Evolutionary conservation across 257 asterid species (phyloP).

Genomic region (Salvia miltiorrhiza): DNA sequence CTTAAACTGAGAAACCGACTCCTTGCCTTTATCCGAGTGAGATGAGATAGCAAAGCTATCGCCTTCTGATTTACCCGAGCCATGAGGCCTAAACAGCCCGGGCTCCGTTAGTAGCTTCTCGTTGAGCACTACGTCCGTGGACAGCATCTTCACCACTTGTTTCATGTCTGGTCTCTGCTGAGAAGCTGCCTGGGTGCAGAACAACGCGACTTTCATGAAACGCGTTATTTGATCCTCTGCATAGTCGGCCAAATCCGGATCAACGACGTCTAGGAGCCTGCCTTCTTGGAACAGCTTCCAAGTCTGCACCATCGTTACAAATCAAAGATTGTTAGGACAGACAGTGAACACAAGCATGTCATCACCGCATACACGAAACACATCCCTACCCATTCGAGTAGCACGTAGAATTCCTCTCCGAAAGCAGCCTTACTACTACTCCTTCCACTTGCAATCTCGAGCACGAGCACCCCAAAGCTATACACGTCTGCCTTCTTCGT

Average conservation of each 20-base stretch:
- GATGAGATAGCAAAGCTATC: conserved; percentile 33
- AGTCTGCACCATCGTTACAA: conserved; percentile 41
- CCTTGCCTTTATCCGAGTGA: conserved; percentile 28
- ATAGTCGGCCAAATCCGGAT: conserved; percentile 52
- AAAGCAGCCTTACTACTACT: conserved; percentile 68
- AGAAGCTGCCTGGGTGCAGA: conserved; percentile 72
- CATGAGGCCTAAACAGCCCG: conserved; percentile 44
- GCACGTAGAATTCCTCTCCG: conserved; percentile 53
- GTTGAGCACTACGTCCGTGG: conserved; percentile 52
- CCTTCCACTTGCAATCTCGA: conserved; percentile 71
- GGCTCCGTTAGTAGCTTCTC: conserved; percentile 57
- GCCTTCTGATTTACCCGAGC: conserved; percentile 21
- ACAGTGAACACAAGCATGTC: not conserved
- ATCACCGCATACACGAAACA: not conserved
- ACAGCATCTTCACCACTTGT: conserved; percentile 70
- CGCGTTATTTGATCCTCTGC: conserved; percentile 48
- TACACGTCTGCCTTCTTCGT: conserved; percentile 81
- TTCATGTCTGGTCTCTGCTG: conserved; percentile 78
- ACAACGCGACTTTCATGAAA: conserved; percentile 58
- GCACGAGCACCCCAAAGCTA: conserved; percentile 76
- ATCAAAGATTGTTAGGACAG: not conserved
- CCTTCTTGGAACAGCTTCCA: conserved; percentile 71
- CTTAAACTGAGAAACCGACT: conserved; percentile 19
- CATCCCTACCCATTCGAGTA: conserved; percentile 66
- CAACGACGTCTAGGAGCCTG: conserved; percentile 55